phyloP scores from a whole-genome alignment of 176 grass and related monocot genomes.

The Cenchrus purpureus region DNA sequence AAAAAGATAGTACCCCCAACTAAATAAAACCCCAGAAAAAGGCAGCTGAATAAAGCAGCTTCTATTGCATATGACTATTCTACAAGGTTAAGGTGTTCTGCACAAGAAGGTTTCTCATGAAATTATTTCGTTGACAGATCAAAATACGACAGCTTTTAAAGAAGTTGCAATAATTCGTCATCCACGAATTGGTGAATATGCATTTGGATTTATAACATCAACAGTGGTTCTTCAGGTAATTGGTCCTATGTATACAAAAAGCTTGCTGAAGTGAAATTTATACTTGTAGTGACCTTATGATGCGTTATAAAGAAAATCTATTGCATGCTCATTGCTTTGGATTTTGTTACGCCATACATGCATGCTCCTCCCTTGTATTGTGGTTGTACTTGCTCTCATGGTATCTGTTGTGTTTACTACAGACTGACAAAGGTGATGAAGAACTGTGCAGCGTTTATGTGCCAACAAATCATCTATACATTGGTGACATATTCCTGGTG shows the following conservation, averaged over 20 bases:
- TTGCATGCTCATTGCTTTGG: background rate
- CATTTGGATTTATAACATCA: slow-evolving; percentile 99
- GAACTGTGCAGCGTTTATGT: slow-evolving; percentile 97
- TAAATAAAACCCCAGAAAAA: background rate
- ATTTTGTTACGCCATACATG: background rate
- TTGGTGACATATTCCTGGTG: slow-evolving; percentile 97
- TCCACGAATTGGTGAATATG: slow-evolving; percentile 96
- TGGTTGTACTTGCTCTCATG: slow-evolving; percentile 2
- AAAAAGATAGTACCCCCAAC: background rate
- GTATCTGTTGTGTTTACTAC: slow-evolving; percentile 31
- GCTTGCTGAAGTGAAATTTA: background rate
- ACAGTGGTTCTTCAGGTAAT: slow-evolving; percentile 91
- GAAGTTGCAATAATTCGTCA: slow-evolving; percentile 99
- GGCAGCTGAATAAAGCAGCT: background rate
- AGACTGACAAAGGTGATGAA: slow-evolving; percentile 97
- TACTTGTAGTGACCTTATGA: background rate
- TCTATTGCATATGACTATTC: background rate
- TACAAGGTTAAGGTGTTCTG: background rate
- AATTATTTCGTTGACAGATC: slow-evolving; percentile 66
- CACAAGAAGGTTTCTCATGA: slow-evolving; percentile 8
- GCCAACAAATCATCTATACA: slow-evolving; percentile 99
- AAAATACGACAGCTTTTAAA: slow-evolving; percentile 99
- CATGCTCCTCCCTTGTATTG: background rate
- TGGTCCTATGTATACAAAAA: slow-evolving; percentile 15
- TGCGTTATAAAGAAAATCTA: background rate